These are phyloP conservation scores for Collybiopsis confluens DNA, from an alignment of 768 basidiomycete genomes.

Conservation along the genomic window DNA sequence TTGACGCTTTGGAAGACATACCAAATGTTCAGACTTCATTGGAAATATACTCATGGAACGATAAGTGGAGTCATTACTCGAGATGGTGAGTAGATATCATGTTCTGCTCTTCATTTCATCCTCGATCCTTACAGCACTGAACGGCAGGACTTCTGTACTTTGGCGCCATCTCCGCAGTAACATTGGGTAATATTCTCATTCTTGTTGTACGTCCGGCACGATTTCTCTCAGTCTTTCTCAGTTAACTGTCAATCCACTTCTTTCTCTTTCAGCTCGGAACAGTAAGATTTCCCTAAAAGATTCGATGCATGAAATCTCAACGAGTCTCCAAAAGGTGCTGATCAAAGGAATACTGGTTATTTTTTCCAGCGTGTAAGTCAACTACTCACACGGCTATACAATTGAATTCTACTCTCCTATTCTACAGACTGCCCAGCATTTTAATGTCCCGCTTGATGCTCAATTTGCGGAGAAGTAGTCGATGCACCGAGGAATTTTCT, in stretches of 20 bases:
- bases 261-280: neutral
- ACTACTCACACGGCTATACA: neutral
- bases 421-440: neutral
- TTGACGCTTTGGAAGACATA: constrained; percentile 4
- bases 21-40: neutral
- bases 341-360: neutral
- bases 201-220: neutral
- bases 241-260: neutral
- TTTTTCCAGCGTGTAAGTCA: constrained; percentile 2
- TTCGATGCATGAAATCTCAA: neutral
- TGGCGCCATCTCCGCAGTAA: neutral
- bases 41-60: neutral
- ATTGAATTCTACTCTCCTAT: neutral
- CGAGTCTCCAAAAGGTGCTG: neutral
- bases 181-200: neutral
- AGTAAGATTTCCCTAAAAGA: neutral
- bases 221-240: neutral
- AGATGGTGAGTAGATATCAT: constrained; percentile 8
- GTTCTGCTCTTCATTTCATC: neutral
- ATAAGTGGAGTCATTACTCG: neutral
- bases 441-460: constrained; percentile 8
- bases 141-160: neutral
- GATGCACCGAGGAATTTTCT: neutral
- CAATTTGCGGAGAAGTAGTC: neutral
- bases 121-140: no score